Conservation (phyloP, 164 flowering plant genomes). For the Vitis riparia region DNA sequence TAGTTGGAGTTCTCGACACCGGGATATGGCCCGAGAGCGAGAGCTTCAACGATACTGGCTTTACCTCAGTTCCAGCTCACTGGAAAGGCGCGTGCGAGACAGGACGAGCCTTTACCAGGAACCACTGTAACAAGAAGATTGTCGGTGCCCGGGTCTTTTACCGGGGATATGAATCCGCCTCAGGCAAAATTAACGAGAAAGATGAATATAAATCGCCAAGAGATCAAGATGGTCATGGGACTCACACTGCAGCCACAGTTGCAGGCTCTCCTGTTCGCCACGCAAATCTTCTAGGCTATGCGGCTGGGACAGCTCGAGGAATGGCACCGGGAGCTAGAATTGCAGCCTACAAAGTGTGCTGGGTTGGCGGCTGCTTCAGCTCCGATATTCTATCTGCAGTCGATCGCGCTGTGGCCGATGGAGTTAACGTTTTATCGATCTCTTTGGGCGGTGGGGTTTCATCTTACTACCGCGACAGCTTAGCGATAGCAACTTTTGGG, state of each 20-base stretch:
- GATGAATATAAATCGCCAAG: slow-evolving; percentile 73
- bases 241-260: slow-evolving; percentile 87
- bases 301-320: slow-evolving; percentile 79
- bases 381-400: slow-evolving; percentile 84
- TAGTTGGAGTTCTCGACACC: slow-evolving; percentile 85
- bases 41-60: slow-evolving; percentile 73
- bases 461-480: slow-evolving; percentile 58
- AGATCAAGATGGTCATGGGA: slow-evolving; percentile 94
- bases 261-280: slow-evolving; percentile 69
- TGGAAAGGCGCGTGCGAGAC: slow-evolving; percentile 77
- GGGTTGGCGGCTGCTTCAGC: slow-evolving; percentile 83
- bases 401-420: slow-evolving; percentile 84
- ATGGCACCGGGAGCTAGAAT: slow-evolving; percentile 77
- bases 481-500: slow-evolving; percentile 72
- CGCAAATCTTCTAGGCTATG: slow-evolving; percentile 77
- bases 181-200: slow-evolving; percentile 58
- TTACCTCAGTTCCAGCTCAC: slow-evolving; percentile 48
- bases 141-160: slow-evolving; percentile 79
- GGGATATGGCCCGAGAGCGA: slow-evolving; percentile 89
- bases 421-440: slow-evolving; percentile 74
- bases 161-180: slow-evolving; percentile 69
- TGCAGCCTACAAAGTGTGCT: slow-evolving; percentile 85
- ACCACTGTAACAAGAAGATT: slow-evolving; percentile 67
- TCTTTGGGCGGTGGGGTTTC: slow-evolving; percentile 78
- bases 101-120: slow-evolving; percentile 42